Evolutionary conservation across 2,329 filamentous ascomycete genomes (phyloP), one percentile per base, ranked within the genome.

Genomic region (Emydomyces testavorans): DNA sequence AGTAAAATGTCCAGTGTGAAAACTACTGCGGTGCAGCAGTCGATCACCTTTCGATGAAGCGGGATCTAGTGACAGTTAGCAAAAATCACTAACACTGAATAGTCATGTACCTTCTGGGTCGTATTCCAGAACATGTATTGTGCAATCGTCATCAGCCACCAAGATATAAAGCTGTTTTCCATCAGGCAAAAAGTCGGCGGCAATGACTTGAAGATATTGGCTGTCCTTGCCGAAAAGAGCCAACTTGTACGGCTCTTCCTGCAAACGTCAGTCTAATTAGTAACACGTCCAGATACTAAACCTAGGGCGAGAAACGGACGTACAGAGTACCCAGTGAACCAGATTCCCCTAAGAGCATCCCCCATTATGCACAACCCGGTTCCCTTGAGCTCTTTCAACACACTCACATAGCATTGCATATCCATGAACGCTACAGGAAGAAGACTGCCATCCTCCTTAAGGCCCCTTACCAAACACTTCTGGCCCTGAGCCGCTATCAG

Each of bases 361-460:
- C 85, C 85, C 68, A 95, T 80, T 8, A 94, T 73, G 59, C 85
- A 88, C 62, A 98, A 74, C 0, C 90, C 89, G 0, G 87, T 93
- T 1, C 83, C 80, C 2, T 80, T 80, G 15, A 98, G 74, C 58
- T 87, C 85, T 60, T 89, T 92, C 46, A 87, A 77, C n/a, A 83
- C 79, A 2, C 81, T 85, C 10, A 94, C 86, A 59, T 94, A 92
- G 65, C 85, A 93, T 67, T 86, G 92, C 80, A 95, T 93, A 60
- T 98, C 92, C 74, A 98, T 84, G 61, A 98, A 98, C 0, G 92
- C 92, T 2, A 98, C 90, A 0, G 92, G 92, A 0, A 96, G 73
- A 45, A 96, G 75, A 1, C 85, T 88, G 0, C 89, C 87, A 61
- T 98, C 92, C 64, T 98, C 92, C 63, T 95, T 95, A 2, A 98